Conservation (phyloP, 2,329 filamentous ascomycete genomes). For the Sarocladium oryzae region DNA sequence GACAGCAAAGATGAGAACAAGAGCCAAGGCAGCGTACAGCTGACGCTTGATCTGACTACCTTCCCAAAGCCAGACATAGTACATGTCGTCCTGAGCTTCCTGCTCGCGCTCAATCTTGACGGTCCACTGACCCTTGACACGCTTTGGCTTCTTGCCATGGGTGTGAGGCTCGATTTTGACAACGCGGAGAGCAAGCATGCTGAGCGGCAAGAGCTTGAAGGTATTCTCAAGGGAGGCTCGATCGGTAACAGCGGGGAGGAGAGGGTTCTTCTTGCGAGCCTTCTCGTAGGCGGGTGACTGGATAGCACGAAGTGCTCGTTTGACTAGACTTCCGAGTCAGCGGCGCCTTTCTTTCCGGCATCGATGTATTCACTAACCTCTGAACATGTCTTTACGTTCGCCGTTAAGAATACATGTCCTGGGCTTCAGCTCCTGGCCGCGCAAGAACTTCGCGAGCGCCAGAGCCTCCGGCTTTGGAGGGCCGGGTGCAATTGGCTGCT, state of each 20-base stretch:
- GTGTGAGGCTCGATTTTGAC: constrained; percentile 62
- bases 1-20: constrained; percentile 76
- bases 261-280: constrained; percentile 80
- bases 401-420: constrained; percentile 91
- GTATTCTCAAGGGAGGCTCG: constrained; percentile 83
- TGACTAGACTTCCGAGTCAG: constrained; percentile 54
- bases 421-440: constrained; percentile 76
- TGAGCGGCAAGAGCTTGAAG: constrained; percentile 92
- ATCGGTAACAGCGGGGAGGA: constrained; percentile 82
- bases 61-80: constrained; percentile 97
- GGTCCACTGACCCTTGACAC: constrained; percentile 92
- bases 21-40: constrained; percentile 77
- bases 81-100: constrained; percentile 77
- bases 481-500: constrained; percentile 63
- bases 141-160: constrained; percentile 67
- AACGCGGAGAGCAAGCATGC: constrained; percentile 87
- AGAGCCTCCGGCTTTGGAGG: constrained; percentile 85
- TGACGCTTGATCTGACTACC: constrained; percentile 91
- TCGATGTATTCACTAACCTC: constrained; percentile 48
- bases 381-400: constrained; percentile 97
- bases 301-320: constrained; percentile 87
- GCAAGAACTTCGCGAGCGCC: constrained; percentile 83
- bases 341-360: neutral
- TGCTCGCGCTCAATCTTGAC: constrained; percentile 96
- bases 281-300: constrained; percentile 86